Percentiles rank a stretch among this genome's conserved stretches.
phyloP scores from a whole-genome alignment of 2,329 filamentous ascomycete genomes.

The Fusarium falciforme region DNA sequence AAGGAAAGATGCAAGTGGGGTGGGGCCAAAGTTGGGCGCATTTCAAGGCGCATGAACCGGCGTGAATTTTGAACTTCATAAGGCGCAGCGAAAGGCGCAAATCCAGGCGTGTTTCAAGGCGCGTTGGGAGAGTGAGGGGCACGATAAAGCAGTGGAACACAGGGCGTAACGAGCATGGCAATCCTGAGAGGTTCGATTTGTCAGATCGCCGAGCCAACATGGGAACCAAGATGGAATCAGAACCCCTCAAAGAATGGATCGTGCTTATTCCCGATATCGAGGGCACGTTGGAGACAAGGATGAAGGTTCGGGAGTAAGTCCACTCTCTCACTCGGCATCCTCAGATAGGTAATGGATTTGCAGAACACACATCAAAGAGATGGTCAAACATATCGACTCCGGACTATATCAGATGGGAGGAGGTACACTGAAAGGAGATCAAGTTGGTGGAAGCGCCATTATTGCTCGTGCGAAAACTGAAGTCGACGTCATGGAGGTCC shows the following conservation, averaged over 20 bases:
- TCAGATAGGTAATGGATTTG: neutral
- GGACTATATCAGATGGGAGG: neutral
- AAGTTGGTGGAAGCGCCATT: neutral
- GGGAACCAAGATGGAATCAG: neutral
- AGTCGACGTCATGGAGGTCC: neutral
- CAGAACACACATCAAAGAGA: neutral
- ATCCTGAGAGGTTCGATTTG: neutral
- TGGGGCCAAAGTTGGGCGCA: neutral
- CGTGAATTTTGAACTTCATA: accelerated
- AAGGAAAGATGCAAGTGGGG: too few species aligned
- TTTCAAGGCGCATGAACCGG: neutral
- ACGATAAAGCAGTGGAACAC: neutral
- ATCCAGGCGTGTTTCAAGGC: neutral
- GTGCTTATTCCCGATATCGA: neutral
- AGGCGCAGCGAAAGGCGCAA: neutral
- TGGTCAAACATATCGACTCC: neutral
- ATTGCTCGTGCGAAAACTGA: neutral
- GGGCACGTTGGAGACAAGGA: neutral
- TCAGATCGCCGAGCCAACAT: neutral
- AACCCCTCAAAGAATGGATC: neutral
- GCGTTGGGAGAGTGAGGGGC: neutral
- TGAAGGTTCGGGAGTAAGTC: neutral
- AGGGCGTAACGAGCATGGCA: neutral
- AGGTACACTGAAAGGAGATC: neutral
- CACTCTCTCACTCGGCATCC: neutral